These are phyloP conservation scores for Wickerhamiella qilinensis DNA, from an alignment of 805 yeast species.

Conservation along the genomic window DNA sequence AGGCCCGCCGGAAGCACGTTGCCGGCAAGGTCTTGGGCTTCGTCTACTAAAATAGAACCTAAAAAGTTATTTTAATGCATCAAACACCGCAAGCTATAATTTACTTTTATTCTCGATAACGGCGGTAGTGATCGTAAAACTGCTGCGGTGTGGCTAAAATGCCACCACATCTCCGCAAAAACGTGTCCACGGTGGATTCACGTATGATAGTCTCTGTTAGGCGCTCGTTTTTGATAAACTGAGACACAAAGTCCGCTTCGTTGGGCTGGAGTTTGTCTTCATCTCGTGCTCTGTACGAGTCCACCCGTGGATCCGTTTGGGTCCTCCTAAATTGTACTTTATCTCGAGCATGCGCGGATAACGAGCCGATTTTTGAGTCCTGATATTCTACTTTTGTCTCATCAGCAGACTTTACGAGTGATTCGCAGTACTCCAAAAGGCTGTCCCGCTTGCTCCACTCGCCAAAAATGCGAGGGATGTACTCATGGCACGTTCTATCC, in stretches of 20 bases:
- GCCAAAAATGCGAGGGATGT: conserved; percentile 6
- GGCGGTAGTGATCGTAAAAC: not conserved
- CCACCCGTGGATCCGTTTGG: conserved; percentile 14
- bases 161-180: conserved; percentile 1
- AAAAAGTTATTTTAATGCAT: conserved; percentile 1
- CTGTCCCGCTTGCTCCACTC: conserved; percentile 13
- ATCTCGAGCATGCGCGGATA: conserved; percentile 13
- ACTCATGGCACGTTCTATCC: conserved; percentile 12
- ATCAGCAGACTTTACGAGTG: not conserved
- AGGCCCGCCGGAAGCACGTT: conserved; percentile 99
- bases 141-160: not conserved
- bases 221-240: conserved; percentile 2
- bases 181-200: conserved; percentile 2
- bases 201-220: conserved; percentile 3
- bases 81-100: not conserved
- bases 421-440: conserved; percentile 9
- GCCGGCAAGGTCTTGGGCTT: conserved; percentile 98
- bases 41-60: conserved; percentile 55
- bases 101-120: not conserved
- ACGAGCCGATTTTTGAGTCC: conserved; percentile 6
- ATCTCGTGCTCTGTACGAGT: conserved; percentile 14
- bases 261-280: conserved; percentile 3
- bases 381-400: not conserved
- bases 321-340: conserved; percentile 11
- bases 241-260: not conserved